Evolutionary conservation across 768 basidiomycete species (phyloP), one percentile per base, ranked within the genome.

Genomic region (Collybiopsis confluens): DNA sequence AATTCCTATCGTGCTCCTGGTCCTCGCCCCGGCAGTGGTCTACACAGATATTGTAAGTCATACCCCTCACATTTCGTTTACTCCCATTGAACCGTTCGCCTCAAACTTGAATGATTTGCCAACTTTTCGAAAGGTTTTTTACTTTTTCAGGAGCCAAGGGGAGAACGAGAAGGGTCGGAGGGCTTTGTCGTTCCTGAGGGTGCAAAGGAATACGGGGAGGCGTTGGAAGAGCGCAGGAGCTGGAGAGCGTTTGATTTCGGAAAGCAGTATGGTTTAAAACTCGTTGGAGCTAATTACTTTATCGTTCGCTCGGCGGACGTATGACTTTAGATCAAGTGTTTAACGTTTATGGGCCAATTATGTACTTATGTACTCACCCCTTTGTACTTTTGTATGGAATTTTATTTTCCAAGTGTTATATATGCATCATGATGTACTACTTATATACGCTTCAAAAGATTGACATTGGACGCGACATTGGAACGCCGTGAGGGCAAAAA

Each of bases 221-320:
- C 68, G n/a, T 57, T 72, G 5, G 73, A 72, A 48, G 72, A 77
- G 36, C 69, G 85, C 11, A 67, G 73, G 2, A 77, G 66, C 30
- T 87, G 85, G 85, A 71, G 80, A n/a, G 78, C 76, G 3, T 56
- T 75, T 9, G 63, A 61, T 2, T 86, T 87, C 61, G 83, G 75
- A 20, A 65, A 78, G 7, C 63, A 65, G 58, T 68, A 83, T 56
- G 74, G 73, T 0, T 65, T 87, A 43, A 78, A 74, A 64, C 67
- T 85, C 4, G 81, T 85, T 18, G 85, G 80, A 11, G 80, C 73
- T 13, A 85, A 79, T 59, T 85, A 77, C 61, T 78, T 85, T 59
- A 54, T 78, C 45, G 75, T 80, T 6, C 62, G 67, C 48, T 63
- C 66, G 16, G 50, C n/a, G 16, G 37, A 41, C 16, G 23, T 27